Conservation (phyloP, 139 green algal species). For the Picochlorum sp. region DNA sequence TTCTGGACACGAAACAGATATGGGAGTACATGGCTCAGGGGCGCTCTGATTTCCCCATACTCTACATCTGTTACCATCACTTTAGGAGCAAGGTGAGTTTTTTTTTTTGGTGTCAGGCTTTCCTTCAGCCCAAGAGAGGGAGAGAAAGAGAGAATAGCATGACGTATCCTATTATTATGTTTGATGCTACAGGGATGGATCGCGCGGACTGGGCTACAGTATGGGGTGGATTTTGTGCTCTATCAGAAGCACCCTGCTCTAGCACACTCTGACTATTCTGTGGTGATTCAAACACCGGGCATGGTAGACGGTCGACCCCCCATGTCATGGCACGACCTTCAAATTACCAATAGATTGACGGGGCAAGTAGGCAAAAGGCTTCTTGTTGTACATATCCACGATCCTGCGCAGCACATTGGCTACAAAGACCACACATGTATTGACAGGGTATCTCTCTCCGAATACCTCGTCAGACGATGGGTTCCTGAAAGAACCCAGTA, state of each 20-base stretch:
- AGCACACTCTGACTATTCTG: constrained; percentile 36
- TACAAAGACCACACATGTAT: constrained; percentile 17
- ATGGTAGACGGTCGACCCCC: neutral
- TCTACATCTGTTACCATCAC: constrained; percentile 35
- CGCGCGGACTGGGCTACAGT: constrained; percentile 46
- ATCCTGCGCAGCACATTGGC: constrained; percentile 1
- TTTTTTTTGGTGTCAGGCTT: neutral
- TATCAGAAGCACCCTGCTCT: constrained; percentile 44
- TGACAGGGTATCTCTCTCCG: constrained; percentile 9
- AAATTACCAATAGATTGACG: constrained; percentile 38
- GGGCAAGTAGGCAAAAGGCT: constrained; percentile 39
- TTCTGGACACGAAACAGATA: constrained; percentile 7
- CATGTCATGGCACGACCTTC: constrained; percentile 33
- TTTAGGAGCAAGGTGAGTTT: constrained; percentile 26
- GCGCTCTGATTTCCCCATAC: constrained; percentile 22
- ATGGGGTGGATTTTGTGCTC: constrained; percentile 50
- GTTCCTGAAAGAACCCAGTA: constrained; percentile 24
- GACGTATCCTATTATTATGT: neutral
- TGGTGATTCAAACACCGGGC: constrained; percentile 13
- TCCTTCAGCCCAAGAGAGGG: neutral
- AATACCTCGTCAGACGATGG: constrained; percentile 26
- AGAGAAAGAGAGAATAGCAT: neutral
- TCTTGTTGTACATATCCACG: constrained; percentile 34
- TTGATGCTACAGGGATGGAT: constrained; percentile 37
- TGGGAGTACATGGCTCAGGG: constrained; percentile 13